Evolutionary conservation across 345 rosid genomes (phyloP), one percentile per base, ranked within the genome.

Genomic region (Eucalyptus sp.): DNA sequence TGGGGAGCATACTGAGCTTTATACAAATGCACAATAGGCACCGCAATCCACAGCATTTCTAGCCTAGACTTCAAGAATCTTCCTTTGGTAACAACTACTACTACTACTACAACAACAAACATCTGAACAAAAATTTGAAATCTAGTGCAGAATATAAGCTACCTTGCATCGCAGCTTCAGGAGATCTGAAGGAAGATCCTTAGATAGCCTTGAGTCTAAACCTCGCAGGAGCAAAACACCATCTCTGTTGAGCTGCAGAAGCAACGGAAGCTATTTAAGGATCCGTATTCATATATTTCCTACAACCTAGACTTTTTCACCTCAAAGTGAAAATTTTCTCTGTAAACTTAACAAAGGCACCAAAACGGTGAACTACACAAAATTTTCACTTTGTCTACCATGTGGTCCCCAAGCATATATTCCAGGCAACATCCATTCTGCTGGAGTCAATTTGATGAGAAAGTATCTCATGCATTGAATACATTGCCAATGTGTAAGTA

Each of bases 161-260:
- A 97, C 99, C 97, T 98, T 98, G 94, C 99, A 98, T 50, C 97
- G 96, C 24, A 97, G 96, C 91, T 96, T 97, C 93, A 96, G 99
- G 90, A 97, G 97, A 94, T 98, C 99, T 44, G 97, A 91, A 46
- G 99, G 97, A 89, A 98, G 95, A 91, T 98, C 98, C 90, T 95
- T 96, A 80, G 99, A 96, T 50, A 98, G 96, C 93, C 99, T 94
- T 29, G 99, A 98, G 92, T 98, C 99, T 60, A 98, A 87, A 89
- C 99, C 96, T 43, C 97, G 94, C 89, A 97, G 90, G 81, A 98
- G 99, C 92, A 98, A 86, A 88, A 98, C 98, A 18, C 99, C 98
- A 33, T 97, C 99, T 88, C 94, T 93, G 29, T 93, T 97, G 49
- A 97, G 94, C 99, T 98, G 95, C 95, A 91, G 13, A 90, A 76